phyloP scores from a whole-genome alignment of 768 basidiomycete genomes.

The Tricholoma matsutake region DNA sequence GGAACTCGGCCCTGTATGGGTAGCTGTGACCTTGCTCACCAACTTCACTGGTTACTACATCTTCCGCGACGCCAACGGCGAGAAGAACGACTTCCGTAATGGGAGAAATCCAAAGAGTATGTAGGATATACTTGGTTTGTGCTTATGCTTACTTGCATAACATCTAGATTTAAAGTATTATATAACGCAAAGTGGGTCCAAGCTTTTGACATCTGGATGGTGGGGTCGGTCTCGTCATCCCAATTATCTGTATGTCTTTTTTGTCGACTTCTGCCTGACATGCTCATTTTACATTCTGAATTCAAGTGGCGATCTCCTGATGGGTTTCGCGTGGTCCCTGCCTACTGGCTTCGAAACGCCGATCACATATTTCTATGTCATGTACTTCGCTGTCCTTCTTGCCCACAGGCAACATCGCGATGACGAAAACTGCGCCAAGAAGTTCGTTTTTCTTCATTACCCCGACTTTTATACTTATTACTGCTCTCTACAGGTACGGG shows the following conservation, averaged over 20 bases:
- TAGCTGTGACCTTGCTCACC: conserved; percentile 55
- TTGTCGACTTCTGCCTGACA: background rate
- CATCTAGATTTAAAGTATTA: conserved; percentile 15
- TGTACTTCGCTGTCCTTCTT: conserved; percentile 86
- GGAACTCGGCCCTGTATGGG: conserved; percentile 64
- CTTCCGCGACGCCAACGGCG: conserved; percentile 83
- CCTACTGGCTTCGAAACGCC: conserved; percentile 91
- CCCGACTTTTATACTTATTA: conserved; percentile 2
- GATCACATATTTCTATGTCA: conserved; percentile 92
- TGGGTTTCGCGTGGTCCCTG: conserved; percentile 91
- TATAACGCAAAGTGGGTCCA: conserved; percentile 77
- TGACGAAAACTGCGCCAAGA: conserved; percentile 86
- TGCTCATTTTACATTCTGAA: background rate
- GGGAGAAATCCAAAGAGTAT: conserved; percentile 92
- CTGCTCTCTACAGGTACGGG: conserved; percentile 63
- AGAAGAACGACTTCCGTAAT: conserved; percentile 95
- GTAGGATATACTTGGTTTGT: conserved; percentile 13
- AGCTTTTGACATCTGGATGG: conserved; percentile 93
- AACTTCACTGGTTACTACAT: conserved; percentile 84
- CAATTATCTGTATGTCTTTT: conserved; percentile 68
- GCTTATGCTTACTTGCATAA: background rate
- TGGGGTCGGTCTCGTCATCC: conserved; percentile 96
- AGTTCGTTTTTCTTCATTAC: conserved; percentile 46
- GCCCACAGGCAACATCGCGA: conserved; percentile 89
- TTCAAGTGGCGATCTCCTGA: conserved; percentile 76